These are phyloP conservation scores for Candida vaughaniae DNA, from an alignment of 805 yeast species.

Conservation along the genomic window DNA sequence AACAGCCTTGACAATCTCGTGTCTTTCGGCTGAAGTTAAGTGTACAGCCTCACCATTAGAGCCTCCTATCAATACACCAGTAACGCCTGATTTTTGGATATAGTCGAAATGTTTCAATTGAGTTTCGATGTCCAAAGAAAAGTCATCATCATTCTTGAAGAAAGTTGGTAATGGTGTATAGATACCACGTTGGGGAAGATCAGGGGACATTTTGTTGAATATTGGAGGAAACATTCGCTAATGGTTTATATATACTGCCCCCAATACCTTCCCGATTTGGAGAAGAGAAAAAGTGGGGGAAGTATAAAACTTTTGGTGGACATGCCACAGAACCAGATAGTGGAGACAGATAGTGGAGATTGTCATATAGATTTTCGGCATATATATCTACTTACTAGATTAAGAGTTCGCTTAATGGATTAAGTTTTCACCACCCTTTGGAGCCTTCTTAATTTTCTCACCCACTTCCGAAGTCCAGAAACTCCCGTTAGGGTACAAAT, in stretches of 20 bases:
- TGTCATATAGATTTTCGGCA: too few relatives aligned
- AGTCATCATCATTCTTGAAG: conserved; percentile 47
- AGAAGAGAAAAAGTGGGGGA: too few relatives aligned
- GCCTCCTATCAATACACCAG: conserved; percentile 51
- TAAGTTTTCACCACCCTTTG: conserved; percentile 15
- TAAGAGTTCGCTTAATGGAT: too few relatives aligned
- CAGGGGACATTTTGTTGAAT: too few relatives aligned
- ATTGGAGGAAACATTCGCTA: too few relatives aligned
- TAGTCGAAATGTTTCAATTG: conserved; percentile 45
- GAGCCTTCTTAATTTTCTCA: conserved; percentile 13
- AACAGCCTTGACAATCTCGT: conserved; percentile 26
- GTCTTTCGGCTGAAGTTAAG: conserved; percentile 45
- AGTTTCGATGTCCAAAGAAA: conserved; percentile 27
- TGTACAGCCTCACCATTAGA: conserved; percentile 58
- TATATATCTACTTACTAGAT: too few relatives aligned
- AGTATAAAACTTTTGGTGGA: too few relatives aligned
- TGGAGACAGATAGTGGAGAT: neutral
- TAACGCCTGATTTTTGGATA: conserved; percentile 43
- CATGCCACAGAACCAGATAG: too few relatives aligned
- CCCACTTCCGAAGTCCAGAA: conserved; percentile 20
- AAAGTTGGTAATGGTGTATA: conserved; percentile 59
- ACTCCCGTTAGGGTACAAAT: conserved; percentile 13
- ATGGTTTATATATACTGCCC: too few relatives aligned
- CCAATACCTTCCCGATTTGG: too few relatives aligned
- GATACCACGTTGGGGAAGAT: conserved; percentile 31